Evolutionary conservation across 306 rosid genomes (phyloP).

Genomic region (Rosa lucieae): DNA sequence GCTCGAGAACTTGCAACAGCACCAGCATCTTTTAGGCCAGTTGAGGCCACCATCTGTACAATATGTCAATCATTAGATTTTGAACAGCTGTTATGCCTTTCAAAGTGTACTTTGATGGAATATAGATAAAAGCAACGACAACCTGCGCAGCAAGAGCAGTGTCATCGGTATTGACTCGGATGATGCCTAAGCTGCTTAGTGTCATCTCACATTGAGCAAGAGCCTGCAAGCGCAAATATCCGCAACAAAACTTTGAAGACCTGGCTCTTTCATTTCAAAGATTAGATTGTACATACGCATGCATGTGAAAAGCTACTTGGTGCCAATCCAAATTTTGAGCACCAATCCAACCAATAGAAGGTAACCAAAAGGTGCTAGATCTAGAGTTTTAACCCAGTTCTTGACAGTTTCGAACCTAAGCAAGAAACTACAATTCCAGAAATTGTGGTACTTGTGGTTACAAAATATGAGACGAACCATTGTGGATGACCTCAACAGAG

Average conservation of each 20-base stretch:
- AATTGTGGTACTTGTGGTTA: not conserved
- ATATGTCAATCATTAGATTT: conserved; percentile 31
- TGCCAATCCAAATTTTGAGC: conserved; percentile 2
- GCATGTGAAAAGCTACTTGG: conserved; percentile 3
- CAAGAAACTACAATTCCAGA: not conserved
- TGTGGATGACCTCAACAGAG: not conserved
- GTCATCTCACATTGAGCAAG: conserved; percentile 66
- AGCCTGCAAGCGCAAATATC: conserved; percentile 60
- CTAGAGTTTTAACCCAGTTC: no score
- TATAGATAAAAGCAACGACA: conserved; percentile 25
- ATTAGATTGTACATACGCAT: not conserved
- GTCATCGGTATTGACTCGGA: conserved; percentile 57
- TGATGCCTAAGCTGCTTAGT: conserved; percentile 54
- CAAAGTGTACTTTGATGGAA: conserved; percentile 13
- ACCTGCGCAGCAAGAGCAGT: conserved; percentile 91
- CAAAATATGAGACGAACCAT: not conserved
- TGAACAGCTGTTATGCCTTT: conserved; percentile 18
- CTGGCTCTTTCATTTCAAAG: conserved; percentile 10
- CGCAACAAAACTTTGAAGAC: conserved; percentile 10
- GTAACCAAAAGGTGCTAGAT: no score
- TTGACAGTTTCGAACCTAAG: not conserved
- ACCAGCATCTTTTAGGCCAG: conserved; percentile 54
- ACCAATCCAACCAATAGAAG: not conserved
- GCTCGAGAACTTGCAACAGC: conserved; percentile 92
- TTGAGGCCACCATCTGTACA: conserved; percentile 60